Conservation (phyloP, 257 asterid genomes). For the Sherardia arvensis region DNA sequence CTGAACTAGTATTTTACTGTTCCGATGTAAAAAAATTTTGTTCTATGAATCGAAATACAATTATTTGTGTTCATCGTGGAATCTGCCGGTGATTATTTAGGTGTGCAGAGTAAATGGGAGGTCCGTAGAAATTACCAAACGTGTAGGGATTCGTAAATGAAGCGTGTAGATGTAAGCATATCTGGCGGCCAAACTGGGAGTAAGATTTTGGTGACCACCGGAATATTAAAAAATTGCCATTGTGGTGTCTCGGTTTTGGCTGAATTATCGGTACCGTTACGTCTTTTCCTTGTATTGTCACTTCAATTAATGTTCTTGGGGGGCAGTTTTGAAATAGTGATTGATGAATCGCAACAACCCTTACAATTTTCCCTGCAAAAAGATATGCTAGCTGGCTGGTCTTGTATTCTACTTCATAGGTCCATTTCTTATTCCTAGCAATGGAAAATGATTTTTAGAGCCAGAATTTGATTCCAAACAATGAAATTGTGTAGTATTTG, state of each 20-base stretch:
- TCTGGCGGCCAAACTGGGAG: conserved; percentile 18
- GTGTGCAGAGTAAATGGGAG: conserved; percentile 17
- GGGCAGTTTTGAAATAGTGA: not conserved
- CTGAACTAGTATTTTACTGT: not conserved
- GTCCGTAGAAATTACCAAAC: conserved; percentile 20
- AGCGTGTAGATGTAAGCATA: conserved; percentile 19
- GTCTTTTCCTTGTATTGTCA: conserved; percentile 10
- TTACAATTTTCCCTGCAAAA: not conserved
- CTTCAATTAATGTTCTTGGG: conserved; percentile 4
- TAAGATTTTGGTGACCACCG: conserved; percentile 12
- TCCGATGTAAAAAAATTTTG: not conserved
- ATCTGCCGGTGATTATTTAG: conserved; percentile 10
- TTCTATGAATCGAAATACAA: not conserved
- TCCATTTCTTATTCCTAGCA: not conserved
- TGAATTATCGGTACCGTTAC: conserved; percentile 9
- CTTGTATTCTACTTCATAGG: not conserved
- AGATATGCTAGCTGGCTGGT: not conserved
- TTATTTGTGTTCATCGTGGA: not conserved
- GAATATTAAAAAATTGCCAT: not conserved
- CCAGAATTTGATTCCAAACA: no score
- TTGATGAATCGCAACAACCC: not conserved
- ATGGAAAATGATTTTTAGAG: not conserved
- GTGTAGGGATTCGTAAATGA: conserved; percentile 10
- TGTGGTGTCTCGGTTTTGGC: conserved; percentile 9
- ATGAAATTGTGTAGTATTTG: no score